A percentile compares a stretch with the other conserved stretches of the same genome.
These are phyloP conservation scores for Aspergillus hiratsukae DNA, from an alignment of 2,329 filamentous ascomycete genomes.

Conservation along the genomic window DNA sequence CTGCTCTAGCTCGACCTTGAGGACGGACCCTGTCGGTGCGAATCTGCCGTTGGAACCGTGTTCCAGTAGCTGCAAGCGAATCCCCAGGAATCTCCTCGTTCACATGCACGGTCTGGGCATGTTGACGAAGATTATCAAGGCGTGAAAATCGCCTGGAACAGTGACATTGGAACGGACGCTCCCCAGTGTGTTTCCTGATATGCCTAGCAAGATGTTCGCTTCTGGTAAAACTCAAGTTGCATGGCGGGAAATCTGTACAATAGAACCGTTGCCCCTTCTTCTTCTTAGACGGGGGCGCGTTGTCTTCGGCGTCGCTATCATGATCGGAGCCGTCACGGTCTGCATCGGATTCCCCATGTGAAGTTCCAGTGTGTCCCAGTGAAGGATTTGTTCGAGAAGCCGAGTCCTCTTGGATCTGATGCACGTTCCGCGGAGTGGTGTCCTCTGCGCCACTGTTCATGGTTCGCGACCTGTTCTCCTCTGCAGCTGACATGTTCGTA, in stretches of 20 bases:
- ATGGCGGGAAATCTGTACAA: conserved; percentile 91
- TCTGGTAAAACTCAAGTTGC: conserved; percentile 88
- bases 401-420: conserved; percentile 44
- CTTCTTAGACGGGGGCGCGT: conserved; percentile 75
- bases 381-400: conserved; percentile 39
- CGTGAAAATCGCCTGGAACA: conserved; percentile 90
- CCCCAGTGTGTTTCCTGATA: conserved; percentile 97
- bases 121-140: conserved; percentile 90
- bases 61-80: conserved; percentile 87
- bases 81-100: conserved; percentile 95
- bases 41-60: conserved; percentile 86
- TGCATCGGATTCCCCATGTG: conserved; percentile 71
- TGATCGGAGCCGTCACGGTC: conserved; percentile 63
- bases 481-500: conserved; percentile 35
- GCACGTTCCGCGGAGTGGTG: conserved; percentile 43
- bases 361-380: conserved; percentile 56
- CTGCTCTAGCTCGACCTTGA: conserved; percentile 68
- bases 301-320: conserved; percentile 58
- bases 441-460: conserved; percentile 20
- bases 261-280: conserved; percentile 96
- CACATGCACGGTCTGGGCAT: conserved; percentile 95
- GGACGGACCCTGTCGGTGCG: conserved; percentile 79
- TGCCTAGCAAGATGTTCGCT: conserved; percentile 94
- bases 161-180: conserved; percentile 94
- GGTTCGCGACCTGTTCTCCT: conserved; percentile 19